Evolutionary conservation across 1,284 basidiomycete genomes (phyloP), one percentile per base, ranked within the genome.

Genomic region (Naganishia sp.): DNA sequence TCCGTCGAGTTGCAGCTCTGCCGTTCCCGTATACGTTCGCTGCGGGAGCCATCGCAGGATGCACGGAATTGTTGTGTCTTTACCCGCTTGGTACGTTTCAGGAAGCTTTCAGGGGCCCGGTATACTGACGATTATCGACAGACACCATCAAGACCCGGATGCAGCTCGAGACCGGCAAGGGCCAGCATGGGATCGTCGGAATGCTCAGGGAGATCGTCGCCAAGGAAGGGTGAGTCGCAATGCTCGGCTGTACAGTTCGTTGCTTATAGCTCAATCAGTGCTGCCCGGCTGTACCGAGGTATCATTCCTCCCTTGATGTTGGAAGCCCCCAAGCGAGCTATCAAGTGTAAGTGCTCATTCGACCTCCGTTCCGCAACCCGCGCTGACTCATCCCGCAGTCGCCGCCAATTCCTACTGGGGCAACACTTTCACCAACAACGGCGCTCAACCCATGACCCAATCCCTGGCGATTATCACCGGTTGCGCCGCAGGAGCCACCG

Each of bases 271-370:
- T 6, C 36, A 39, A 10, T 21, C 45, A 61, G 59, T 60, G 81
- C 85, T 63, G 87, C 90, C 54, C 85, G 92, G 56, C 81, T 99
- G 68, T 99, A 99, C 82, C 86, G 94, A 81, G 95, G 95, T 70
- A 87, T 99, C 67, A 87, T 94, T 23, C 92, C 96, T 7, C 96
- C 96, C 23, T 81, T 99, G 31, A 86, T 98, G 76, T 83, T 99
- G 64, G 95, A 99, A 81, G 96, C 96, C 25, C 96, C 95, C 5
- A 99, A 99, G 82, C 87, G 95, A 81, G 95, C 95, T 21, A 90
- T 94, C 68, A 99, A 99, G 85, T 99, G 94, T 83, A 67, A 70
- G 90, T 90, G 70, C 67, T n/a, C 31, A n/a, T 21, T 31, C 43
- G 44, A 21, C 23, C 9, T 6, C 10, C 69, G 69, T 28, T 71